Conservation (phyloP, 169 alveolate genomes). For the Amoebophrya sp. region DNA sequence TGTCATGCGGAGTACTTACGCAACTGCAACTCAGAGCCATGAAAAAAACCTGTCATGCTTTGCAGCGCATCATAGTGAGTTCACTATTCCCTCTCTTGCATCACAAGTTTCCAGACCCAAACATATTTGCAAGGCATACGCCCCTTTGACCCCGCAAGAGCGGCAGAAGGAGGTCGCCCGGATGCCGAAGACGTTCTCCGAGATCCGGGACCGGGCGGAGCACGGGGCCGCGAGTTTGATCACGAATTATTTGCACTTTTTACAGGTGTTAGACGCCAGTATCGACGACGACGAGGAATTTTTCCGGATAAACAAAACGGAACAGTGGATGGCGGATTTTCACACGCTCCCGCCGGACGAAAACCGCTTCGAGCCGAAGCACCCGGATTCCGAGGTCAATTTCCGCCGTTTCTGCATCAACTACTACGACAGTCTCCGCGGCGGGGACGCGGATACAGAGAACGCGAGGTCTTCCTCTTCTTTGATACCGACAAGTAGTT, state of each 20-base stretch:
- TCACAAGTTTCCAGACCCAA: no score
- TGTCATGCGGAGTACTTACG: no score
- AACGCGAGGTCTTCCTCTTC: no score
- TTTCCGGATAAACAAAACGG: neutral
- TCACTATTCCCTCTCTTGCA: no score
- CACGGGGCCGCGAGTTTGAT: neutral
- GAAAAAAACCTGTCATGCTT: no score
- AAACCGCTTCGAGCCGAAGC: neutral
- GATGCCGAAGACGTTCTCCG: neutral
- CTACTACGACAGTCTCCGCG: neutral
- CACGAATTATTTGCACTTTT: neutral
- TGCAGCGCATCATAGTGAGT: no score
- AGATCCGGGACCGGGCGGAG: neutral
- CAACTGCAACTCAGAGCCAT: no score
- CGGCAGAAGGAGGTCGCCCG: neutral
- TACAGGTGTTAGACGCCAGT: neutral
- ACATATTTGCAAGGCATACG: no score
- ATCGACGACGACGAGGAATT: conserved; percentile 1
- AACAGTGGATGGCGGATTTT: neutral
- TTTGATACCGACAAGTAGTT: no score
- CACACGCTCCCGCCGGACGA: neutral
- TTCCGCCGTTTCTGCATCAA: neutral
- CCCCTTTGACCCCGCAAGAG: neutral
- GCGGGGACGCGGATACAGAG: neutral
- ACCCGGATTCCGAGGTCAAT: neutral